phyloP scores from a whole-genome alignment of 345 rosid genomes.

The Mangifera indica region DNA sequence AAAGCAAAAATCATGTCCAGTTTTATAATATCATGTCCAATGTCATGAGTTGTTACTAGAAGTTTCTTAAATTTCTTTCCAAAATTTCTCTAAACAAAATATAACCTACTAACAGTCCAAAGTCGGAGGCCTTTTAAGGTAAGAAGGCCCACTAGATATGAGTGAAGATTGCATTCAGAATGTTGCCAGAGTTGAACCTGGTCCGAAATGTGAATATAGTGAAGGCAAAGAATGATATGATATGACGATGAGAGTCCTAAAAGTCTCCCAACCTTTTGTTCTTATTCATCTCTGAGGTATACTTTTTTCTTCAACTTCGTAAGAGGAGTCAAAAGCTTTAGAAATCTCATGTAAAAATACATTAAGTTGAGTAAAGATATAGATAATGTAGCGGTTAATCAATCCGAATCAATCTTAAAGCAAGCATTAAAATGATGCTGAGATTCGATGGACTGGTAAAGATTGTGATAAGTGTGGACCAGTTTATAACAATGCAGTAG shows the following conservation, averaged over 20 bases:
- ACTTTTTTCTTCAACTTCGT: background rate
- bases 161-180: background rate
- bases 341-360: background rate
- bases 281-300: background rate
- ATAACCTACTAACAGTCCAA: too few species aligned
- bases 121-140: background rate
- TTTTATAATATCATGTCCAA: too few species aligned
- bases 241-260: background rate
- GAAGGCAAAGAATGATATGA: background rate
- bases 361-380: background rate
- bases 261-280: background rate
- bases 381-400: background rate
- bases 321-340: background rate
- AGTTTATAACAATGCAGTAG: too few species aligned
- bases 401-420: background rate
- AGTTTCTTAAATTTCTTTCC: too few species aligned
- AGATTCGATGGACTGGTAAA: background rate
- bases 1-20: too few species aligned
- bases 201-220: slow-evolving; percentile 16
- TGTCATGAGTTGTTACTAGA: too few species aligned
- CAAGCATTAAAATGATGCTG: background rate
- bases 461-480: background rate
- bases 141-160: slow-evolving; percentile 11
- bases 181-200: slow-evolving; percentile 11
- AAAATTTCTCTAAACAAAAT: too few species aligned